Conservation (phyloP, 768 basidiomycete genomes). For the Rubroboletus pulcherrimus region DNA sequence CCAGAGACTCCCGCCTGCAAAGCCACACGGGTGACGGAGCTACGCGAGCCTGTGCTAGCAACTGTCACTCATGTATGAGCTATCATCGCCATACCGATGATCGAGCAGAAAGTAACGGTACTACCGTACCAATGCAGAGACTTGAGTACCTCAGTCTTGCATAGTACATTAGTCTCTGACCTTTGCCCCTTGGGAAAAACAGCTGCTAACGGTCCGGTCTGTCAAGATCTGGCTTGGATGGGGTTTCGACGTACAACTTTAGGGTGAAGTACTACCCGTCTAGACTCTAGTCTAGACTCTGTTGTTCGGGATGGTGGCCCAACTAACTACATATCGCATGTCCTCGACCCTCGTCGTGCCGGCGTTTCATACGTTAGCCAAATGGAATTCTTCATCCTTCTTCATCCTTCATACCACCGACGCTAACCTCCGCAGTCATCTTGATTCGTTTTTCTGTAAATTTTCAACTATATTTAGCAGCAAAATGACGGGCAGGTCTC, state of each 20-base stretch:
- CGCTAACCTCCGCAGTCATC: no score
- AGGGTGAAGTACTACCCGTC: neutral
- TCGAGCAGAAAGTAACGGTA: neutral
- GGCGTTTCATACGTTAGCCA: no score
- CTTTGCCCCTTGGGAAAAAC: neutral
- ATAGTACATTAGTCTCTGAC: neutral
- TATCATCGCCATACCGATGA: neutral
- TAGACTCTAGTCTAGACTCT: neutral
- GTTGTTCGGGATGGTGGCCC: neutral
- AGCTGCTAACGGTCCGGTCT: neutral
- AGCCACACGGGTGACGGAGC: no score
- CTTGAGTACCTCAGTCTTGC: neutral
- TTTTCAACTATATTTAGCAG: no score
- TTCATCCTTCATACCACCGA: no score
- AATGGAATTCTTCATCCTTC: no score
- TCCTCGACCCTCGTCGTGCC: no score
- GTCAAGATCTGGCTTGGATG: neutral
- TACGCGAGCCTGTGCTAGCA: neutral
- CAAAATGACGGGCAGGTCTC: no score
- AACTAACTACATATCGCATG: no score
- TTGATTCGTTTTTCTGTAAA: no score
- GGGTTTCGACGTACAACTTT: neutral
- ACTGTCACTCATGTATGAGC: neutral
- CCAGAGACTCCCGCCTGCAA: neutral
- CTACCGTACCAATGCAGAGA: neutral